Conservation (phyloP, 768 basidiomycete genomes). For the Suillus placidus region DNA sequence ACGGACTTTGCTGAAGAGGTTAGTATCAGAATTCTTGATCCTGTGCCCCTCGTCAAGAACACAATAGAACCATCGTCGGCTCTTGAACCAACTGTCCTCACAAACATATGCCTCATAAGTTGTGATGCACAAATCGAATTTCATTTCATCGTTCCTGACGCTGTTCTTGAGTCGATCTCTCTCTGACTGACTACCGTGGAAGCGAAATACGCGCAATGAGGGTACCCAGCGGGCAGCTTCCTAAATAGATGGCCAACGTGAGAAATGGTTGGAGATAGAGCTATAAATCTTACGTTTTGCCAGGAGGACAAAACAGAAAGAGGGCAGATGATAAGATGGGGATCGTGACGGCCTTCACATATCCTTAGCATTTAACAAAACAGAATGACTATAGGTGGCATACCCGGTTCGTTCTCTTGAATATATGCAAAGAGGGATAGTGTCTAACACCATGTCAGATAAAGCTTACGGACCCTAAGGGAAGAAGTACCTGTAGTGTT, state of each 20-base stretch:
- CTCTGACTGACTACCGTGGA: conserved; percentile 59
- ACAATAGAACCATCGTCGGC: conserved; percentile 55
- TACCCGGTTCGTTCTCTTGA: conserved; percentile 52
- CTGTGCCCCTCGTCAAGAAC: conserved; percentile 71
- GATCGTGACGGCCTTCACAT: conserved; percentile 44
- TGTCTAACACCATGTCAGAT: conserved; percentile 38
- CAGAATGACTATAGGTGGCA: conserved; percentile 6
- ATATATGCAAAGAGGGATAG: conserved; percentile 70
- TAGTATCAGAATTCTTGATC: conserved; percentile 69
- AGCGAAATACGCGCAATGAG: conserved; percentile 54
- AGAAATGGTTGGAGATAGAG: no score
- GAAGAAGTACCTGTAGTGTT: conserved; percentile 53
- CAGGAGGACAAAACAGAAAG: conserved; percentile 67
- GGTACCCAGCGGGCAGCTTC: conserved; percentile 60
- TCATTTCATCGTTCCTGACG: conserved; percentile 38
- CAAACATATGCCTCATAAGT: conserved; percentile 68
- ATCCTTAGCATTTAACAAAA: background rate
- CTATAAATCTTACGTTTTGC: conserved; percentile 44
- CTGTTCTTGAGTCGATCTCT: conserved; percentile 56
- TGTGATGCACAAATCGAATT: conserved; percentile 58
- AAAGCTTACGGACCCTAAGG: background rate
- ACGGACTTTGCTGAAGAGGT: conserved; percentile 53
- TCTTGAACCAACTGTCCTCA: conserved; percentile 64
- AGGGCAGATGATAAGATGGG: conserved; percentile 75
- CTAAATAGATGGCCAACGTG: conserved; percentile 25